A percentile compares a stretch with the other conserved stretches of the same genome.
These are phyloP conservation scores for Beta macrorhiza DNA, from an alignment of 179 eudicot genomes.

Conservation along the genomic window DNA sequence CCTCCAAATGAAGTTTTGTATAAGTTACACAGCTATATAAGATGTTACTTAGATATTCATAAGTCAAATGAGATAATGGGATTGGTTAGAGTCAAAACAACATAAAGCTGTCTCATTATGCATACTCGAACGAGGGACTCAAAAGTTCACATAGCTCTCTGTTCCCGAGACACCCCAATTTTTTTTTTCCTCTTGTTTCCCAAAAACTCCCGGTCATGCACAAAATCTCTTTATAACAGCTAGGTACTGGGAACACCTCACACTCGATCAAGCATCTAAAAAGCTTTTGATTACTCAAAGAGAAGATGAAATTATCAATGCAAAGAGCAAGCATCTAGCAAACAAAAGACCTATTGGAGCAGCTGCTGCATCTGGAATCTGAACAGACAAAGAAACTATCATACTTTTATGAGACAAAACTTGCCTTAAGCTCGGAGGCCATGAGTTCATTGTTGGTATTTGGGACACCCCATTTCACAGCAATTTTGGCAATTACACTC, in stretches of 20 bases:
- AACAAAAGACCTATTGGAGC: not conserved
- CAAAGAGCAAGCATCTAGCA: not conserved
- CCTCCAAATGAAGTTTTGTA: not conserved
- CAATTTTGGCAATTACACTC: slow-evolving; percentile 81
- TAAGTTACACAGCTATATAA: not conserved
- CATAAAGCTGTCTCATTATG: too few species aligned
- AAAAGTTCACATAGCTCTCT: too few species aligned
- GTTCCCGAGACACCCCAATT: too few species aligned
- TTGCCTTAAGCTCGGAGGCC: slow-evolving; percentile 95
- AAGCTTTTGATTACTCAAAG: not conserved
- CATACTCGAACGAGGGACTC: not conserved
- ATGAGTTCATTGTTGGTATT: slow-evolving; percentile 86
- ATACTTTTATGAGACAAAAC: slow-evolving; percentile 27
- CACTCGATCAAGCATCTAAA: not conserved
- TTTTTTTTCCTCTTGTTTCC: too few species aligned
- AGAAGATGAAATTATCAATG: not conserved
- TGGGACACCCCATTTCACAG: slow-evolving; percentile 81
- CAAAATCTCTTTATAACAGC: too few species aligned
- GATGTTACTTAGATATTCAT: not conserved
- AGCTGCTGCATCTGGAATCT: not conserved
- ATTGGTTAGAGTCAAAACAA: too few species aligned
- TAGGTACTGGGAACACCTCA: not conserved
- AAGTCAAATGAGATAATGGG: too few species aligned
- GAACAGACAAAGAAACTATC: not conserved
- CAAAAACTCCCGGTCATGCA: too few species aligned